Evolutionary conservation across 495 filamentous ascomycete genomes (phyloP).

Genomic region (Hyaloscypha hepaticicola): DNA sequence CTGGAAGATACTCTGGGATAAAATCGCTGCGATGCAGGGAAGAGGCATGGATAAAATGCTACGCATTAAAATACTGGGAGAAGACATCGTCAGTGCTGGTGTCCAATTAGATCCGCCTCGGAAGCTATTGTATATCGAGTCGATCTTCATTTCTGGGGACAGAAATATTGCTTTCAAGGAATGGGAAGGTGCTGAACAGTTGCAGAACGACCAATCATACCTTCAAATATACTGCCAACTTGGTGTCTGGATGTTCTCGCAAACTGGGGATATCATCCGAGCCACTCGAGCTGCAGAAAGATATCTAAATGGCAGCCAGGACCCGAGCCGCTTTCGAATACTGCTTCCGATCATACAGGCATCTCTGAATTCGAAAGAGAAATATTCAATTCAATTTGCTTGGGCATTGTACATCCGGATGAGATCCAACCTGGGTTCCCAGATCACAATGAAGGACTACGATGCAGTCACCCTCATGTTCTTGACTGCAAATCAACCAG

Average conservation of each 20-base stretch:
- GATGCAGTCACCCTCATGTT: constrained; percentile 65
- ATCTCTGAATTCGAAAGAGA: constrained; percentile 41
- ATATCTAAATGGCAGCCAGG: constrained; percentile 51
- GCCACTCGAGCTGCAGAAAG: constrained; percentile 62
- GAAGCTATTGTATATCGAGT: constrained; percentile 62
- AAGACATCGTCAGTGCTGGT: constrained; percentile 60
- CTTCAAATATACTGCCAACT: constrained; percentile 63
- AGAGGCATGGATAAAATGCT: constrained; percentile 52
- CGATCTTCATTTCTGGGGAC: constrained; percentile 59
- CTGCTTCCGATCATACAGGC: constrained; percentile 65
- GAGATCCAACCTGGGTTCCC: constrained; percentile 53
- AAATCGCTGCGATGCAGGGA: constrained; percentile 35
- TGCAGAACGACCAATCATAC: constrained; percentile 15
- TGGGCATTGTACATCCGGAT: constrained; percentile 68
- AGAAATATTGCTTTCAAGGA: constrained; percentile 58
- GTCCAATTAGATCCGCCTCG: constrained; percentile 53
- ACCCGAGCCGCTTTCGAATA: constrained; percentile 51
- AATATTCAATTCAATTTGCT: constrained; percentile 42
- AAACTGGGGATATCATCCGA: constrained; percentile 57
- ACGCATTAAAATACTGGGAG: constrained; percentile 57
- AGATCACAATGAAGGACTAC: constrained; percentile 73
- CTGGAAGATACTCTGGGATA: constrained; percentile 59
- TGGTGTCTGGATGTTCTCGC: constrained; percentile 65
- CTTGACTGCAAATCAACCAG: constrained; percentile 54
- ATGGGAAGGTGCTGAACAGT: constrained; percentile 52